phyloP scores from a whole-genome alignment of 306 rosid species.

The Fragaria ananassa region DNA sequence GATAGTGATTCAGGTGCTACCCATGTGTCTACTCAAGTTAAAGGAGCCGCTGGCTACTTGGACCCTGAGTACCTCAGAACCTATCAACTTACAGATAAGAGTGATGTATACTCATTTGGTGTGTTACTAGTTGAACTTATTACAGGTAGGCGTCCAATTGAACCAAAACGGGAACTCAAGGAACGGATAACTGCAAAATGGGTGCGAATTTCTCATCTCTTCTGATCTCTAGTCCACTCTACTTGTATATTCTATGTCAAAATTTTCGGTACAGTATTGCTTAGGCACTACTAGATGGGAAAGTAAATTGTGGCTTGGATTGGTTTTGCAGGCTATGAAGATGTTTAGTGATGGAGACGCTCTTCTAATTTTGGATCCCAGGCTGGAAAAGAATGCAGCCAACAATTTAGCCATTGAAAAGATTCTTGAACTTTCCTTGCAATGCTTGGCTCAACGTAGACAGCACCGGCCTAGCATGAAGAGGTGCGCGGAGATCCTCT shows the following conservation, averaged over 20 bases:
- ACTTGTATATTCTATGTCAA: neutral
- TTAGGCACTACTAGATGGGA: neutral
- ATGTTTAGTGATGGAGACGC: constrained; percentile 66
- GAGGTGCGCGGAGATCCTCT: constrained; percentile 85
- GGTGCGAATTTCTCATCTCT: constrained; percentile 44
- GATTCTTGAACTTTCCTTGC: constrained; percentile 82
- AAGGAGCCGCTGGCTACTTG: constrained; percentile 99
- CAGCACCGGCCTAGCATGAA: constrained; percentile 89
- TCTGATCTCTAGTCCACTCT: neutral
- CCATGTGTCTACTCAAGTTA: constrained; percentile 90
- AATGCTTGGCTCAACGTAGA: constrained; percentile 89
- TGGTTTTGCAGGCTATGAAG: constrained; percentile 77
- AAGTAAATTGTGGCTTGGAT: constrained; percentile 15
- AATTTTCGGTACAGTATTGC: neutral
- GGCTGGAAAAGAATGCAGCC: constrained; percentile 48
- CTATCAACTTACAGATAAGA: constrained; percentile 89
- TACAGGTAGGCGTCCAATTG: constrained; percentile 97
- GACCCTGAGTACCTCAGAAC: constrained; percentile 96
- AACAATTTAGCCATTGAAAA: constrained; percentile 59
- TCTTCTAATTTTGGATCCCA: constrained; percentile 61
- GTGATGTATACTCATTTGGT: constrained; percentile 97
- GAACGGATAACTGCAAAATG: constrained; percentile 82
- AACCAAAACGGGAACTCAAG: constrained; percentile 67
- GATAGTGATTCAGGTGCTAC: constrained; percentile 87
- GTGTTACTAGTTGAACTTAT: constrained; percentile 84